Evolutionary conservation across 208 protist genomes (phyloP).

Genomic region (Trypanosoma boissoni): DNA sequence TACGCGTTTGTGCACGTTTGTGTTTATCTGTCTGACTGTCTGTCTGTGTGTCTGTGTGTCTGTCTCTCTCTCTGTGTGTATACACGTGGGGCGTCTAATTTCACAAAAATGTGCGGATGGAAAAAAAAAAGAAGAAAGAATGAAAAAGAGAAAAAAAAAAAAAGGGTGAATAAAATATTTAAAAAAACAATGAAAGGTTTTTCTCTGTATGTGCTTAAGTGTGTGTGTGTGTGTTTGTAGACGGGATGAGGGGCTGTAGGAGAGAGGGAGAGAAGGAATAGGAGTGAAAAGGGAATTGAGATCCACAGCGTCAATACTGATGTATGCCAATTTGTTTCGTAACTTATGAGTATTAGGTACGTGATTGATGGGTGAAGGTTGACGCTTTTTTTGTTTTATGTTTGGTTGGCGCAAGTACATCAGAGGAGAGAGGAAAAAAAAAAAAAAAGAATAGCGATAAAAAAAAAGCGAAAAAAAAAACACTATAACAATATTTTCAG

Average conservation of each 20-base stretch:
- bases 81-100: slow-evolving; percentile 1
- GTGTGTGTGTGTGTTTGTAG: slow-evolving; percentile 5
- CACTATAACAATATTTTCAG: too few species aligned
- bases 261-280: too few species aligned
- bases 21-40: neutral
- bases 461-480: too few species aligned
- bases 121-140: slow-evolving; percentile 2
- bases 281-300: slow-evolving; percentile 2
- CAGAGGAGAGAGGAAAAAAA: neutral
- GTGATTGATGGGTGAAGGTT: too few species aligned
- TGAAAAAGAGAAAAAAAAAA: slow-evolving; percentile 11
- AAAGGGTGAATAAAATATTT: slow-evolving; percentile 14
- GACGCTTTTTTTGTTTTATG: neutral
- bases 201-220: neutral
- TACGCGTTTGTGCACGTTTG: neutral
- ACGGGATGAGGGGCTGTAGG: too few species aligned
- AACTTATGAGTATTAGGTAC: too few species aligned
- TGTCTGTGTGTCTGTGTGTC: slow-evolving; percentile 1
- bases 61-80: neutral
- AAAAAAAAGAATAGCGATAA: neutral
- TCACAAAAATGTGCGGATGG: neutral
- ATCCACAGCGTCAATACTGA: too few species aligned
- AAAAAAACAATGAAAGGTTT: neutral
- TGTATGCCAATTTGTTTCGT: too few species aligned
- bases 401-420: neutral